Evolutionary conservation across 495 filamentous ascomycete genomes (phyloP).

Genomic region (Rostrohypoxylon terebratum): DNA sequence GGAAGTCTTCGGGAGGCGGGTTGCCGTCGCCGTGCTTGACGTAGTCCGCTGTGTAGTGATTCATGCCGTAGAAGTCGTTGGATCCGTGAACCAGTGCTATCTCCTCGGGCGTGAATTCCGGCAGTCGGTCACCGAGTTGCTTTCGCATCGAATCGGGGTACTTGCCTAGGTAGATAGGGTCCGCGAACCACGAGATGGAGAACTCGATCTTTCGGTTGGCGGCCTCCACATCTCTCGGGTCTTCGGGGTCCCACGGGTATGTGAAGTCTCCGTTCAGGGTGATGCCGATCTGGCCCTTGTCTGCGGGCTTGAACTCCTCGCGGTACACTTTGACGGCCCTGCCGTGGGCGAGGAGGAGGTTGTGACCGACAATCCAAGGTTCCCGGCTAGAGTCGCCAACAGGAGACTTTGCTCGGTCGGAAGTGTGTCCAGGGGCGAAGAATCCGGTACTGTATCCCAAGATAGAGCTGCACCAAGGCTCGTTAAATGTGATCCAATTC

Average conservation of each 20-base stretch:
- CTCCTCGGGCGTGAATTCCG: slow-evolving; percentile 73
- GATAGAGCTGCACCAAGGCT: slow-evolving; percentile 71
- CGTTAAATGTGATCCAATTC: slow-evolving; percentile 76
- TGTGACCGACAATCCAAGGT: slow-evolving; percentile 72
- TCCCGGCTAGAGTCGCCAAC: slow-evolving; percentile 69
- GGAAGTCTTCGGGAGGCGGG: slow-evolving; percentile 71
- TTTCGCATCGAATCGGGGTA: slow-evolving; percentile 81
- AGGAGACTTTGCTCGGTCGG: slow-evolving; percentile 65
- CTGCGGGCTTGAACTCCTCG: slow-evolving; percentile 72
- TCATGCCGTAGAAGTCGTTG: slow-evolving; percentile 88
- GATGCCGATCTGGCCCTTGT: slow-evolving; percentile 71
- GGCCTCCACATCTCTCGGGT: slow-evolving; percentile 68
- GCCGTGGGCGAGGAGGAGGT: slow-evolving; percentile 68
- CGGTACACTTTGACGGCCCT: slow-evolving; percentile 74
- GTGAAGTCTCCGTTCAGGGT: slow-evolving; percentile 72
- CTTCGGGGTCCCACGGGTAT: slow-evolving; percentile 67
- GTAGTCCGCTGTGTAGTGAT: slow-evolving; percentile 87
- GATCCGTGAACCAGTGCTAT: slow-evolving; percentile 74
- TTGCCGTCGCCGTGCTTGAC: slow-evolving; percentile 73
- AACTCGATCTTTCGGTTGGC: slow-evolving; percentile 74
- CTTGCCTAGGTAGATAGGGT: slow-evolving; percentile 79
- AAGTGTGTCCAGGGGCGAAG: slow-evolving; percentile 70
- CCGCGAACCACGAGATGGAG: slow-evolving; percentile 75
- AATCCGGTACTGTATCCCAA: slow-evolving; percentile 70
- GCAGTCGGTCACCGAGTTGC: slow-evolving; percentile 77